These are phyloP conservation scores for Aureobasidium sp. DNA, from an alignment of 2,329 filamentous ascomycete genomes.

Conservation along the genomic window DNA sequence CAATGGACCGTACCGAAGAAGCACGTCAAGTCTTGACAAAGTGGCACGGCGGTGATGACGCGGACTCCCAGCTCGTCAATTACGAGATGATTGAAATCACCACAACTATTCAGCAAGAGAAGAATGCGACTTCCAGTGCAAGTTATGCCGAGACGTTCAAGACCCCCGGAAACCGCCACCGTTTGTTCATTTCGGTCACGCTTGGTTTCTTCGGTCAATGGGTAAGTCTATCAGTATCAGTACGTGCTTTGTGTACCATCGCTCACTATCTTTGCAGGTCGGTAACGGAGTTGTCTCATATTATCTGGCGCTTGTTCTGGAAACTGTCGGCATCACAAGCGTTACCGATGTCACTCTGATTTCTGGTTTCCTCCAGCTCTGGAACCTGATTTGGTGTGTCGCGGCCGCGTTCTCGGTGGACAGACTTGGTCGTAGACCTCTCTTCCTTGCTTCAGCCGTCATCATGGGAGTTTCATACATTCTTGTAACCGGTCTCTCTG, in stretches of 20 bases:
- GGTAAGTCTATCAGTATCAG: slow-evolving; percentile 4
- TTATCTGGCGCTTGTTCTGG: slow-evolving; percentile 35
- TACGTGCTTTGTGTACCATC: neutral
- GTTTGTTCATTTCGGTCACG: slow-evolving; percentile 42
- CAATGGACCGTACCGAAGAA: slow-evolving; percentile 61
- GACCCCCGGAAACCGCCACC: slow-evolving; percentile 37
- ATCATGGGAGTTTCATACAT: slow-evolving; percentile 52
- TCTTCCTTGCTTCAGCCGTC: slow-evolving; percentile 46
- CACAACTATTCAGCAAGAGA: slow-evolving; percentile 40
- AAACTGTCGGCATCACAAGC: slow-evolving; percentile 40
- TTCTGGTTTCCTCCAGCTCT: slow-evolving; percentile 38
- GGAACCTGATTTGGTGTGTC: slow-evolving; percentile 43
- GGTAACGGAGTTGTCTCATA: slow-evolving; percentile 44
- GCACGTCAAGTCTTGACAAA: slow-evolving; percentile 63
- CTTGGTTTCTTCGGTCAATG: slow-evolving; percentile 45
- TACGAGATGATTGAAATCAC: slow-evolving; percentile 43
- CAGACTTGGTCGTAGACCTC: slow-evolving; percentile 44
- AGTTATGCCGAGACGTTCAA: slow-evolving; percentile 26
- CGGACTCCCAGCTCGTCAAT: slow-evolving; percentile 34
- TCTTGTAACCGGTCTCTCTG: slow-evolving; percentile 47
- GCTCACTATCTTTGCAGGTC: neutral
- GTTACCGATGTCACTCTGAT: slow-evolving; percentile 5
- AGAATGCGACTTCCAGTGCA: slow-evolving; percentile 46
- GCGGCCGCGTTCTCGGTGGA: slow-evolving; percentile 45
- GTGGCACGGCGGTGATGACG: slow-evolving; percentile 56